Base-by-base conservation (phyloP, 179 eudicot genomes). In the Silene vulgaris region DNA sequence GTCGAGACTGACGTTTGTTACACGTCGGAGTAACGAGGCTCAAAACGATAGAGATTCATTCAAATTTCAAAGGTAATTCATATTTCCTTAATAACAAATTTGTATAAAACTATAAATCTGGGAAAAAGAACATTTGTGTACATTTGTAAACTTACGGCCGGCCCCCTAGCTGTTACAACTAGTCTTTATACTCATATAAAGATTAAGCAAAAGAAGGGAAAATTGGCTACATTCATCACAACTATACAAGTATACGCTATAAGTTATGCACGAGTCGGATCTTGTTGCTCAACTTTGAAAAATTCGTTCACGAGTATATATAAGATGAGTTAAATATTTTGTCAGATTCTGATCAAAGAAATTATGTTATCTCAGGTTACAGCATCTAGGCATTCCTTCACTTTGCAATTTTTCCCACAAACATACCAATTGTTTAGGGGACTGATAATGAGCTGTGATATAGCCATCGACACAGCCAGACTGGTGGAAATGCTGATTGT, bases 391-490 rank as follows among this genome's bases (percentile, higher is more conserved):
- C 78, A 35, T 59, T 19, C 89, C 90, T 65, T 80, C 86, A 11
- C 17, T 78, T 70, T 69, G 80, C 57, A 90, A 79, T 79, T 80
- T 89, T n/a, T 82, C 80, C 97, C 97, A 92, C 71, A 92, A 75
- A 80, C 97, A 92, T 0, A 84, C 74, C 87, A 92, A 83, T 74
- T 92, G 97, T 73, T 84, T 89, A 0, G 97, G 97, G 62, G 97
- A 90, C 74, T 92, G 97, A 73, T 92, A 92, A 79, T 90, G 97
- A 48, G 93, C 96, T 0, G 91, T 92, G 59, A 78, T 86, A 77
- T 90, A 92, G 62, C 81, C 90, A 40, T 89, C 86, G 8, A 86
- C 56, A 76, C 97, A 92, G 20, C 97, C 97, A 9, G 83, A 87
- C 78, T 90, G 96, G 68, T 86, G 86, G 76, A 90, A 92, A 35